Base-by-base conservation (phyloP, 106 monocot genomes). In the Phalaenopsis aphrodite region DNA sequence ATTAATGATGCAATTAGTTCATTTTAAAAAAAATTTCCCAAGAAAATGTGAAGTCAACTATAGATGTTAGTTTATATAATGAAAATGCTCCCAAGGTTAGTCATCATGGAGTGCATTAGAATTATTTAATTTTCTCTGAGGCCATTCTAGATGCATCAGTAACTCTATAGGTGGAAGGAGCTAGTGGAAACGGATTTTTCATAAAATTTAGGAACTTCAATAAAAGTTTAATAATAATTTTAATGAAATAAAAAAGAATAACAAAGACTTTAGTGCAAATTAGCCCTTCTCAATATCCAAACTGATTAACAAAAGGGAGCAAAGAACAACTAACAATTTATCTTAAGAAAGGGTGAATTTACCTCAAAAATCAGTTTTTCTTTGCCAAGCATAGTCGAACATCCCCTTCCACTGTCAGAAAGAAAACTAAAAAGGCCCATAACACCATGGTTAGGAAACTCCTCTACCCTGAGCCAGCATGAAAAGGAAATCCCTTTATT, bases 341-440 rank as follows among this genome's bases (percentile, higher is more conserved):
- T 4, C 4, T 43, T 19, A 1, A 45, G 42, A 76, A 76, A 7
- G 8, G 45, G 41, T 48, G 75, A 57, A 30, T 58, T 39, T 90
- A 99, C 99, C 91, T 99, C 95, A 83, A 89, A 95, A 86, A 92
- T 83, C 17, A 99, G 87, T 81, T 71, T 89, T 21, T 83, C 88
- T 85, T 88, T 88, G 48, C 89, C 88, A 77, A 99, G 81, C 91
- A 91, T 91, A 64, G 95, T 93, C 9, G 79, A 78, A 58, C 89
- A 99, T 8, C 99, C 99, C 76, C 79, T 94, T 85, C 99, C 95
- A 87, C 81, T 93, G 24, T 99, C 93, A 37, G 99, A 83, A 61
- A 87, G 84, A 85, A 99, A 95, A 65, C 88, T 84, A 79, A 99
- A 99, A 56, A 99, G 88, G 42, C 95, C 93, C 94, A 94, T 99